Conservation (phyloP, 306 rosid species). For the Citrullus amarus region DNA sequence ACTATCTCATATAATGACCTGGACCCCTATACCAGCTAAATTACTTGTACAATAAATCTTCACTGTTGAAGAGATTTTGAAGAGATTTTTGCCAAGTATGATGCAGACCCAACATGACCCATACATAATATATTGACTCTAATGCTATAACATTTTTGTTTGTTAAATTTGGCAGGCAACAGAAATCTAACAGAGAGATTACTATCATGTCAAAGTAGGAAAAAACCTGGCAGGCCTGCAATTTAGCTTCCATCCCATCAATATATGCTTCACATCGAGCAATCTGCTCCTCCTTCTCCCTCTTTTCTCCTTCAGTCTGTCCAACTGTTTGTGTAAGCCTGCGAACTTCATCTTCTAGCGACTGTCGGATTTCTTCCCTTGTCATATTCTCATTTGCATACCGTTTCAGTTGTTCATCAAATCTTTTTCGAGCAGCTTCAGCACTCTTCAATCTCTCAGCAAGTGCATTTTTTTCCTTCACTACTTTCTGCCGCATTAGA, state of each 20-base stretch:
- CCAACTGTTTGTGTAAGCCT: constrained; percentile 89
- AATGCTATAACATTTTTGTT: background rate
- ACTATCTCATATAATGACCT: background rate
- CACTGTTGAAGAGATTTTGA: background rate
- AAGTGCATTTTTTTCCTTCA: constrained; percentile 91
- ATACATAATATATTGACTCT: background rate
- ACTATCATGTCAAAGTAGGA: background rate
- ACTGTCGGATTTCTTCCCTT: constrained; percentile 83
- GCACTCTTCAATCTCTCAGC: constrained; percentile 91
- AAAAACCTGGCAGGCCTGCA: constrained; percentile 88
- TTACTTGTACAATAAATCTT: background rate
- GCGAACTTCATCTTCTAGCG: constrained; percentile 92
- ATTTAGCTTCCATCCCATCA: constrained; percentile 95
- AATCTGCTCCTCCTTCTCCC: constrained; percentile 95
- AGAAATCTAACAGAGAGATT: background rate
- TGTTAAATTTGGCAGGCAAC: constrained; percentile 1
- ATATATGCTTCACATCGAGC: constrained; percentile 93
- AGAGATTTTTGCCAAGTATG: background rate
- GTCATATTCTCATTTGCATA: constrained; percentile 86
- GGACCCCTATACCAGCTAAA: background rate
- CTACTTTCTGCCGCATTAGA: constrained; percentile 54
- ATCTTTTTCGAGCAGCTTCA: constrained; percentile 93
- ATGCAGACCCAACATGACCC: background rate
- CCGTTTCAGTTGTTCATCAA: constrained; percentile 91
- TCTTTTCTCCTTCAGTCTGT: constrained; percentile 88